Conservation (phyloP, 257 asterid species). For the Nicotiana sylvestris region DNA sequence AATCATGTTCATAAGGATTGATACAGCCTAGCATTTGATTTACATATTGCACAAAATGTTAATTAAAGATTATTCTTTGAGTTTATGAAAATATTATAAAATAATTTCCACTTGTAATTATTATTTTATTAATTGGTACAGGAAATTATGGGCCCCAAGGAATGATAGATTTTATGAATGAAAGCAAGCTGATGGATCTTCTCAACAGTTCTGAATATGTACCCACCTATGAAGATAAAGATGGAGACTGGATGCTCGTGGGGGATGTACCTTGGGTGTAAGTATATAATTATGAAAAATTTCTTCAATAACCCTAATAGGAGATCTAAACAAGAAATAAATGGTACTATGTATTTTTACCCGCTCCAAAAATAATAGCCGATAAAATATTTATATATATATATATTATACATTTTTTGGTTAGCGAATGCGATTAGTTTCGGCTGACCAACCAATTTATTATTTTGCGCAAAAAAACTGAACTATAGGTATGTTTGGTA, state of each 20-base stretch:
- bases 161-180: constrained; percentile 54
- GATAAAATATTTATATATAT: no score
- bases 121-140: constrained; percentile 5
- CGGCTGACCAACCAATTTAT: no score
- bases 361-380: no score
- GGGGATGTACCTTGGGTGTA: constrained; percentile 63
- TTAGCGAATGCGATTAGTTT: no score
- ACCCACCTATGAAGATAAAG: constrained; percentile 55
- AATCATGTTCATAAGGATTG: constrained; percentile 4
- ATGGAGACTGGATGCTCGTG: constrained; percentile 62
- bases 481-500: not conserved
- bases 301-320: not conserved
- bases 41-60: constrained; percentile 6
- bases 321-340: not conserved
- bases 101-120: constrained; percentile 8
- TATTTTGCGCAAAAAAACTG: no score
- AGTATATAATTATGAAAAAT: constrained; percentile 6
- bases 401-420: no score
- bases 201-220: constrained; percentile 52
- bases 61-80: not conserved
- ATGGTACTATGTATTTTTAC: not conserved
- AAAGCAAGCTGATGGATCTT: constrained; percentile 52
- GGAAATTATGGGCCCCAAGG: constrained; percentile 49
- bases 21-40: constrained; percentile 7
- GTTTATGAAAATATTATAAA: not conserved